These are phyloP conservation scores for Hericium rajendrae DNA, from an alignment of 768 basidiomycete species.

Conservation along the genomic window DNA sequence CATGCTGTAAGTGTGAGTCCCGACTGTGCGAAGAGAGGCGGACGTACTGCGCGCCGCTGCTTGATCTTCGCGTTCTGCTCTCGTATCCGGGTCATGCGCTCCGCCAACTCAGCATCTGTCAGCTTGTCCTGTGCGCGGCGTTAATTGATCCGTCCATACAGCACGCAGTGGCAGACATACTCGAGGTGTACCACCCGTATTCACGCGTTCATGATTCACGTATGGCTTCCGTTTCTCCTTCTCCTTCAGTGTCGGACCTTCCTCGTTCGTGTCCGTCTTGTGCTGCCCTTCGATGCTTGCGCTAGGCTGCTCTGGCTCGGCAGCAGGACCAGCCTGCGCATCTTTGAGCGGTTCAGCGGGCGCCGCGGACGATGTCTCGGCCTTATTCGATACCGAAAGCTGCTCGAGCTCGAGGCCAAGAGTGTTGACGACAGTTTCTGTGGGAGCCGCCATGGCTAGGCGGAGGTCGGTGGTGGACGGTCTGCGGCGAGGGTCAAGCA, in stretches of 20 bases:
- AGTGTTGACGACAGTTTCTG: slow-evolving; percentile 40
- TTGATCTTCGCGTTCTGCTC: slow-evolving; percentile 74
- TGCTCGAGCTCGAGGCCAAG: slow-evolving; percentile 64
- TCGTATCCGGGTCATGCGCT: slow-evolving; percentile 60
- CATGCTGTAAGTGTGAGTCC: background rate
- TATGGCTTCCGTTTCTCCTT: slow-evolving; percentile 59
- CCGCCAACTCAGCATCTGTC: slow-evolving; percentile 55
- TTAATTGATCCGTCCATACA: background rate
- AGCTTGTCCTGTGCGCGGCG: slow-evolving; percentile 46
- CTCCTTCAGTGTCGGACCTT: slow-evolving; percentile 15
- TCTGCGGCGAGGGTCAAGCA: too few species aligned
- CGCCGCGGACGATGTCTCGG: slow-evolving; percentile 4
- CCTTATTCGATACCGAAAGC: slow-evolving; percentile 27
- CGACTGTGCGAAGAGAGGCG: background rate
- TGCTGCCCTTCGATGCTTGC: background rate
- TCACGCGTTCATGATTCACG: slow-evolving; percentile 76
- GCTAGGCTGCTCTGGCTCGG: background rate
- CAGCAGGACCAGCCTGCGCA: background rate
- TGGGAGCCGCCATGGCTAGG: slow-evolving; percentile 10
- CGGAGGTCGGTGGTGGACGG: too few species aligned
- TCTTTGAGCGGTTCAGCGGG: slow-evolving; percentile 5
- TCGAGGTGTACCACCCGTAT: slow-evolving; percentile 67
- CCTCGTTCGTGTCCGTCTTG: slow-evolving; percentile 14
- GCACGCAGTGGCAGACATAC: slow-evolving; percentile 30
- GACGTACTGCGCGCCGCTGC: slow-evolving; percentile 49